phyloP scores from a whole-genome alignment of 192 early-diverging fungal genomes.

The Chytriomyces sp. region DNA sequence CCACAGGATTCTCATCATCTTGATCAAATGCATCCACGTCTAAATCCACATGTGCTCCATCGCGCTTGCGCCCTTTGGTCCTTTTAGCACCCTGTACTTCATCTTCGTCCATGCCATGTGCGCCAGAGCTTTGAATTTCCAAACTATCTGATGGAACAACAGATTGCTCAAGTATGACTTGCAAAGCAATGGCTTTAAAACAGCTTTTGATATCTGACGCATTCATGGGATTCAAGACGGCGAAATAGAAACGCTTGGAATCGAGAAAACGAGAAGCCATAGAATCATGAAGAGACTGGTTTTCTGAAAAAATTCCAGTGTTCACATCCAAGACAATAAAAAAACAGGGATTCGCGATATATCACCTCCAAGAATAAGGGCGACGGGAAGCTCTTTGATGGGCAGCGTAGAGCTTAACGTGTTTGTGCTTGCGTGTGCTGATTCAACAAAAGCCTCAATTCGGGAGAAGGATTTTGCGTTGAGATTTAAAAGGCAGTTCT shows the following conservation, averaged over 20 bases:
- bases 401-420: neutral
- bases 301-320: neutral
- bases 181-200: neutral
- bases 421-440: neutral
- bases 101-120: neutral
- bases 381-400: constrained; percentile 6
- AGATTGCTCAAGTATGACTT: neutral
- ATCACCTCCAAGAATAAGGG: neutral
- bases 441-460: neutral
- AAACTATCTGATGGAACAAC: neutral
- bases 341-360: no score
- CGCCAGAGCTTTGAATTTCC: no score
- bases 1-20: neutral
- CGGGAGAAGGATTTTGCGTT: neutral
- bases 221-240: constrained; percentile 18
- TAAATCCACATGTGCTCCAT: neutral
- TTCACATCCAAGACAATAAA: no score
- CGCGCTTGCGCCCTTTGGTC: neutral
- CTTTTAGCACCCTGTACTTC: neutral
- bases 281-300: neutral
- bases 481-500: no score
- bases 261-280: constrained; percentile 12
- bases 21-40: neutral
- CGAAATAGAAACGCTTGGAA: neutral
- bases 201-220: constrained; percentile 4